Conservation (phyloP, 31 red algal genomes). For the Bonnemaisonia californica region DNA sequence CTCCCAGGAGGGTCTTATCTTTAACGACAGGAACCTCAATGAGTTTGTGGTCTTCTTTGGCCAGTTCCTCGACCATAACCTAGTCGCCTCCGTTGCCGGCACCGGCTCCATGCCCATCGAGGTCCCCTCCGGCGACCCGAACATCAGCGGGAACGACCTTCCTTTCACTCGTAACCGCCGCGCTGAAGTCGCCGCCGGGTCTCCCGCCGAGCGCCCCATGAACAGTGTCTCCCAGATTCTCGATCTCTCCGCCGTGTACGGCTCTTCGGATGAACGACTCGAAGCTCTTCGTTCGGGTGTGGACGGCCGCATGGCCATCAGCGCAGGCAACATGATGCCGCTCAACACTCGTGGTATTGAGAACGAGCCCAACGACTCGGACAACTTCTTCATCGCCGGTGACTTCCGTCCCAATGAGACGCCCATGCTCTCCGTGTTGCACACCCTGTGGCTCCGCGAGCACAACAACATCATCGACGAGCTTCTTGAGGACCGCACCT, state of each 20-base stretch:
- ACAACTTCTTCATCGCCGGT: constrained; percentile 55
- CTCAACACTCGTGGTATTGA: constrained; percentile 42
- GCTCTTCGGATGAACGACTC: constrained; percentile 23
- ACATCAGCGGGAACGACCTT: background rate
- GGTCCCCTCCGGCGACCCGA: constrained; percentile 30
- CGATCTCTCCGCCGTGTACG: constrained; percentile 63
- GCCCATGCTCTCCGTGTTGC: constrained; percentile 50
- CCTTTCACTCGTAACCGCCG: constrained; percentile 17
- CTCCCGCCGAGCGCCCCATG: constrained; percentile 15
- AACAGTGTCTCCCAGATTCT: constrained; percentile 33
- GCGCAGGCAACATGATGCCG: constrained; percentile 35
- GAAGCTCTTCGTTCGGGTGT: constrained; percentile 2
- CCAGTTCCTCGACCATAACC: constrained; percentile 53
- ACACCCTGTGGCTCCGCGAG: constrained; percentile 67
- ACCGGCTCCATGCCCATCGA: constrained; percentile 1
- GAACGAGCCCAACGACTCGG: constrained; percentile 29
- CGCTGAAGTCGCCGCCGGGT: background rate
- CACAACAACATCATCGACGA: constrained; percentile 42
- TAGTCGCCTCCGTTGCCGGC: constrained; percentile 20
- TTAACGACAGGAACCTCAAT: constrained; percentile 34
- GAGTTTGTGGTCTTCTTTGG: constrained; percentile 38
- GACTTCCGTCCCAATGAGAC: constrained; percentile 60
- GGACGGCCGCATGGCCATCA: constrained; percentile 23
- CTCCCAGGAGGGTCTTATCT: constrained; percentile 16
- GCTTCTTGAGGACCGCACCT: background rate